Evolutionary conservation across 352 stramenopile species (phyloP), one percentile per base, ranked within the genome.

Genomic region (Peronosclerospora sorghi): DNA sequence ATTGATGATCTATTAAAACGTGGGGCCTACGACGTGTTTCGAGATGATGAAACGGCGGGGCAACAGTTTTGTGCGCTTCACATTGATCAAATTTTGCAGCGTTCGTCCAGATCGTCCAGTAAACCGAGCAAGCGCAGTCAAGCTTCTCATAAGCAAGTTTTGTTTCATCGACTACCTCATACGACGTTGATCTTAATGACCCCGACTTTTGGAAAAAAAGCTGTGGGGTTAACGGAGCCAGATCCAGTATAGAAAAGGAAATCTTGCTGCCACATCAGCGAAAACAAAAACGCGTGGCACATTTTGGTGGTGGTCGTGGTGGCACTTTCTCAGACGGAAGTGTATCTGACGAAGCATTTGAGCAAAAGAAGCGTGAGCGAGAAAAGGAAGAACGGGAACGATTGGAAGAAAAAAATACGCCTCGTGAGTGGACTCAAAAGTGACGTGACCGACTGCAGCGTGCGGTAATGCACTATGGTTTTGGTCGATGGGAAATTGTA

Each of bases 121-220:
- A 94, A 48, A 67, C 83, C 32, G 65, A 89, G 41, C 68, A 95
- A 41, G 78, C 78, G 0, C 69, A 89, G 26, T 89, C 75, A 2
- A 86, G 77, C 4, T 96, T 97, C 49, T 94, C 81, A 6, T 96
- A 95, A 52, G 88, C 88, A 18, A 95, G 81, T 62, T 97, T 97
- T 48, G 83, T 96, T 18, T 88, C 83, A 1, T 74, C 81, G 0
- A 88, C 68, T 12, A 95, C 71, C 2, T 87, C 74, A 0, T 77
- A 97, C 48, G 88, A 98, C 50, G 80, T 98, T n/a, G 90, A 98
- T 58, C 83, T 99, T 13, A 87, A 98, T 46, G 97, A 99, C 60
- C 97, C 97, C 1, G 74, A 98, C 42, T 99, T 99, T 48, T 99
- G 97, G 97, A 97, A 98, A 48, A n/a, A 99, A 99, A 62, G 95